Evolutionary conservation across 2,329 filamentous ascomycete species (phyloP), one percentile per base, ranked within the genome.

Genomic region (Colletotrichum sp.): DNA sequence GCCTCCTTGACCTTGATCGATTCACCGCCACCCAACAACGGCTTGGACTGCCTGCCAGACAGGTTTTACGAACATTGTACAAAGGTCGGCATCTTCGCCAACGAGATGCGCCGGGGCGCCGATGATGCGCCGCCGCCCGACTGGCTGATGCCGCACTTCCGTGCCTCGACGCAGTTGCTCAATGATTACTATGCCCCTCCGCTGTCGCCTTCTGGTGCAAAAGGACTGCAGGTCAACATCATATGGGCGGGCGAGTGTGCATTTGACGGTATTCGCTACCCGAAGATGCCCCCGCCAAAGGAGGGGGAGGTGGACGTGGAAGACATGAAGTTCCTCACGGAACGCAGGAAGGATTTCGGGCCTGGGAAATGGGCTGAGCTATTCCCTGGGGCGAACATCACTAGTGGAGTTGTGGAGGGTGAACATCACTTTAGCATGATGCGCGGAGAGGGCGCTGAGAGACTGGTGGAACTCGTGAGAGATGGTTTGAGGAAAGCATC

Each of bases 361-460:
- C 89, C 92, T 72, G 94, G 94, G 80, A 88, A 92, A 30, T 94
- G 92, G 92, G 92, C 91, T 28, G 90, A 93, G 82, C 91, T 92
- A 34, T 85, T 94, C 43, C 90, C 91, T 64, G 81, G 85, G 61
- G 84, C 89, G 67, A 93, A 92, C 83, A 92, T 94, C 84, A 87
- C 87, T 56, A 92, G 89, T 76, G 88, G 88, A 66, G 91, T 93
- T 79, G 93, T 94, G 90, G 90, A 90, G 16, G 93, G 92, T 3
- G 94, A 72, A 18, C 70, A 95, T 80, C 93, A 95, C 84, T 95
- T 95, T 84, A 91, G 89, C n/a, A 95, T 95, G 93, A 94, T 95
- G 92, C 91, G 93, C 81, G 92, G 91, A 74, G 81, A 86, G 3
- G 65, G 84, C 67, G 85, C 70, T 5, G 36, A 52, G 3, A 72